A percentile compares a stretch with the other conserved stretches of the same genome.
These are phyloP conservation scores for Euphorbia neoarborescens DNA, from an alignment of 441 rosid species.

Conservation along the genomic window DNA sequence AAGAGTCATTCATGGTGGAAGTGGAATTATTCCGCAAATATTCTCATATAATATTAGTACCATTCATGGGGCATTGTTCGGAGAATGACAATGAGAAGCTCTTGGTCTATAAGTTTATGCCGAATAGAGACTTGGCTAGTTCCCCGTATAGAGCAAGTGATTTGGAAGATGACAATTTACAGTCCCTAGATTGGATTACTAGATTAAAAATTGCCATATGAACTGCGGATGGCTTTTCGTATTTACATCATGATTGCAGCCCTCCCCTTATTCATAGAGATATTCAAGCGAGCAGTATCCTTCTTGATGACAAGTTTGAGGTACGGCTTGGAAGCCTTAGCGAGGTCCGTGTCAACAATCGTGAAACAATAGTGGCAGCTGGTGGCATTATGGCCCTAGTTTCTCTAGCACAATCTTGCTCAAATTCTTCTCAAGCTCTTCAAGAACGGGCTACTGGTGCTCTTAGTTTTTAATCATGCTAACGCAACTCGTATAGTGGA, in stretches of 20 bases:
- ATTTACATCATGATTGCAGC: constrained; percentile 77
- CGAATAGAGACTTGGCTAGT: constrained; percentile 70
- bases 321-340: constrained; percentile 91
- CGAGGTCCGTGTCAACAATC: constrained; percentile 57
- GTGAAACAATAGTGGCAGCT: too few species aligned
- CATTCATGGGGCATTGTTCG: constrained; percentile 73
- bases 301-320: constrained; percentile 96
- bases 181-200: constrained; percentile 97
- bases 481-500: too few species aligned
- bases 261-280: constrained; percentile 88
- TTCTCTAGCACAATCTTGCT: too few species aligned
- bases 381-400: too few species aligned
- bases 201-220: constrained; percentile 88
- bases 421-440: too few species aligned
- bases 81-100: constrained; percentile 73
- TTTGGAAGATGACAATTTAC: constrained; percentile 50
- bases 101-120: constrained; percentile 78
- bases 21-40: constrained; percentile 64
- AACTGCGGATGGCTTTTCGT: constrained; percentile 78
- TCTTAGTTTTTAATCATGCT: too few species aligned
- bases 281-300: constrained; percentile 95
- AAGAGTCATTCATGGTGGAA: constrained; percentile 53
- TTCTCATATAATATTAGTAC: constrained; percentile 63
- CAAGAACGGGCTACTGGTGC: too few species aligned
- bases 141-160: constrained; percentile 53